Conservation (phyloP, 441 rosid genomes). For the Melianthus villosus region DNA sequence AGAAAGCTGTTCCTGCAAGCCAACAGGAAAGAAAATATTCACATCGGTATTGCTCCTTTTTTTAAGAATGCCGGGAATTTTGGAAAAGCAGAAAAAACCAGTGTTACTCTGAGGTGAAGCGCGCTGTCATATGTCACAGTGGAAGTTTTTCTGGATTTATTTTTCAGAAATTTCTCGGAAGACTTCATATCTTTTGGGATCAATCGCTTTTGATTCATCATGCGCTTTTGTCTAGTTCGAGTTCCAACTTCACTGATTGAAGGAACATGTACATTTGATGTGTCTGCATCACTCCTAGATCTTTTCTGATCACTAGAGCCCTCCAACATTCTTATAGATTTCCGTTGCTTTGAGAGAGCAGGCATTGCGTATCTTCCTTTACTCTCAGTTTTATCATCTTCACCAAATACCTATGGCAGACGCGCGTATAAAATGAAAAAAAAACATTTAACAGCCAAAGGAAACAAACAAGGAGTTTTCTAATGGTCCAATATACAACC, state of each 20-base stretch:
- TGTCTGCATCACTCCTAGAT: slow-evolving; percentile 16
- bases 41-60: background rate
- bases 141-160: slow-evolving; percentile 15
- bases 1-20: slow-evolving; percentile 49
- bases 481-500: too few species aligned
- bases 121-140: slow-evolving; percentile 18
- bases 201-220: slow-evolving; percentile 34
- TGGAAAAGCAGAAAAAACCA: slow-evolving; percentile 7
- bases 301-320: slow-evolving; percentile 28
- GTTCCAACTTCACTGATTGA: slow-evolving; percentile 20
- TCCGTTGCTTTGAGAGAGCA: slow-evolving; percentile 31
- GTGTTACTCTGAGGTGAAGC: slow-evolving; percentile 30
- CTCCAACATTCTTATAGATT: slow-evolving; percentile 23
- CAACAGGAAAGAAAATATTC: background rate
- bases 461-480: too few species aligned
- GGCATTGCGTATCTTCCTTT: slow-evolving; percentile 33
- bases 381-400: slow-evolving; percentile 20
- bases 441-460: background rate
- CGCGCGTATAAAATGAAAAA: background rate
- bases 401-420: slow-evolving; percentile 32
- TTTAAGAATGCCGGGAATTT: background rate
- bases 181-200: slow-evolving; percentile 19
- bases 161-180: slow-evolving; percentile 23
- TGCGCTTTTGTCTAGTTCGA: slow-evolving; percentile 41
- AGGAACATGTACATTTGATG: slow-evolving; percentile 30